phyloP scores from a whole-genome alignment of 176 grass and related monocot genomes.

The Panicum miliaceum region DNA sequence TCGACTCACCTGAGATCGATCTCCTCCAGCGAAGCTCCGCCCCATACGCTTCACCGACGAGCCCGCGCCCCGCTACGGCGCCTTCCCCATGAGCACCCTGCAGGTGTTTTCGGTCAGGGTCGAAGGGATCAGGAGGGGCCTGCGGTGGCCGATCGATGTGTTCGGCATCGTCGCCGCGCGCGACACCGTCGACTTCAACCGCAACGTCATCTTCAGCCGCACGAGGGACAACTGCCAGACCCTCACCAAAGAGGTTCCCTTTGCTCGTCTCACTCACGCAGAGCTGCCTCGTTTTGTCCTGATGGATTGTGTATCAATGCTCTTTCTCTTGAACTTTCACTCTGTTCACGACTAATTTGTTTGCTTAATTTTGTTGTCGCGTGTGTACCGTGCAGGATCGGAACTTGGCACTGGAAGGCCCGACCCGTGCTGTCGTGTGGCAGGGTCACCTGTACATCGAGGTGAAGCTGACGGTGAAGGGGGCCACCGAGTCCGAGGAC shows the following conservation, averaged over 20 bases:
- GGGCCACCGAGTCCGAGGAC: not conserved
- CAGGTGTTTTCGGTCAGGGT: not conserved
- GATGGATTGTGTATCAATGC: no score
- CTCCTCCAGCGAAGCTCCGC: not conserved
- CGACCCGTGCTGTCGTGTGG: not conserved
- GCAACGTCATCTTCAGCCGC: not conserved
- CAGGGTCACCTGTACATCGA: not conserved
- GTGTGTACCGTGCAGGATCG: not conserved
- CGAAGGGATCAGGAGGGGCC: not conserved
- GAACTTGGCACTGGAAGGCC: not conserved
- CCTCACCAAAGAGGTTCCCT: not conserved
- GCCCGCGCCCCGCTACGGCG: not conserved
- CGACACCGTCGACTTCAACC: not conserved
- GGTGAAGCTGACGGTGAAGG: not conserved
- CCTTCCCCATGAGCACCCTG: not conserved
- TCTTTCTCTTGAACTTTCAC: not conserved
- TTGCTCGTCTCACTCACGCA: no score
- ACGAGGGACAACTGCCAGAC: constrained; percentile 7
- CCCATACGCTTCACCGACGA: not conserved
- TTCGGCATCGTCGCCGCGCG: not conserved
- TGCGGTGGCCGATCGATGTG: not conserved
- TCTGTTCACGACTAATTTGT: not conserved
- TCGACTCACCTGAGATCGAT: not conserved
- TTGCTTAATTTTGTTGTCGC: not conserved
- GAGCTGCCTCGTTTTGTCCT: no score